Conservation (phyloP, 176 grass and related monocot genomes). For the Tillandsia fasciculata region DNA sequence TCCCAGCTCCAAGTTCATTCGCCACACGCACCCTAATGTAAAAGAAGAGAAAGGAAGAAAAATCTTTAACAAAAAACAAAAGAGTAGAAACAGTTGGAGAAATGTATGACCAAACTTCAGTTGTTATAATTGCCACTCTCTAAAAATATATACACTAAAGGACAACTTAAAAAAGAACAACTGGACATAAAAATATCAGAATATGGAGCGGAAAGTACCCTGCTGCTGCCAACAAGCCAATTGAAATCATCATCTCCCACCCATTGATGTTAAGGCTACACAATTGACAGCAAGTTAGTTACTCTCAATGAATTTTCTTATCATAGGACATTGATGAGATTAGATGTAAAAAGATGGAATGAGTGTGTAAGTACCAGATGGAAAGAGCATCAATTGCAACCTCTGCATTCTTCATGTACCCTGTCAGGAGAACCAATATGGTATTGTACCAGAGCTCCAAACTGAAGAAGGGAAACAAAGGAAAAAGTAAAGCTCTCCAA, state of each 20-base stretch:
- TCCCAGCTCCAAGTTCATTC: slow-evolving; percentile 81
- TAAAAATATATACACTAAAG: too few species aligned
- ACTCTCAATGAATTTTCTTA: neutral
- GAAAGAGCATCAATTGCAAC: slow-evolving; percentile 84
- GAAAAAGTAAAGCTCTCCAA: neutral
- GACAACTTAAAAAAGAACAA: neutral
- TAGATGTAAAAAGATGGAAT: neutral
- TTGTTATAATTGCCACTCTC: too few species aligned
- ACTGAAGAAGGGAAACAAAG: slow-evolving; percentile 23
- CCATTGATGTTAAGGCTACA: slow-evolving; percentile 86
- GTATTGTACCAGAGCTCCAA: slow-evolving; percentile 89
- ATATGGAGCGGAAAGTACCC: slow-evolving; percentile 33
- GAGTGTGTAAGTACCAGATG: slow-evolving; percentile 46
- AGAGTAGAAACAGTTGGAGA: neutral
- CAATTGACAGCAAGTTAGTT: neutral
- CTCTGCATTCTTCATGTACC: slow-evolving; percentile 72
- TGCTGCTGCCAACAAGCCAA: slow-evolving; percentile 56
- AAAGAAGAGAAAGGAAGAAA: neutral
- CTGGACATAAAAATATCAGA: neutral
- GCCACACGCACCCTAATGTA: slow-evolving; percentile 58
- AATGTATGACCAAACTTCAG: too few species aligned
- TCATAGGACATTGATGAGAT: slow-evolving; percentile 1
- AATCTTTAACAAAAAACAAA: neutral
- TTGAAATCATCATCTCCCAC: slow-evolving; percentile 93
- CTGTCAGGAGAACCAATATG: slow-evolving; percentile 69